Percentiles rank a stretch among this genome's conserved stretches.
Conservation (phyloP, 192 early-diverging fungal genomes). For the Coemansia sp. region DNA sequence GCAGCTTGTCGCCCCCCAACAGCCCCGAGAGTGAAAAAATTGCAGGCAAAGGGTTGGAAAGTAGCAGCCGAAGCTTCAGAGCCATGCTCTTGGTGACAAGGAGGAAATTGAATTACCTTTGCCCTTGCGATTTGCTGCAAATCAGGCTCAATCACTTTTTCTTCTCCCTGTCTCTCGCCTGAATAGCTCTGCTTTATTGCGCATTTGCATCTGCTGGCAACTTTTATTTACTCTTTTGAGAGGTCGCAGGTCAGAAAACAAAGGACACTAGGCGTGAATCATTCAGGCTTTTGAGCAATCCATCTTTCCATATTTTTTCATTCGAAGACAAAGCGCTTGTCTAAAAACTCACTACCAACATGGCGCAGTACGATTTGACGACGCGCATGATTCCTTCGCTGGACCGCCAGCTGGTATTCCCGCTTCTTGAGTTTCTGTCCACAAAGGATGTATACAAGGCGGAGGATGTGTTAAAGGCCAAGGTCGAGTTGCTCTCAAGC, state of each 20-base stretch:
- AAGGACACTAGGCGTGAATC: background rate
- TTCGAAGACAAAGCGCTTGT: conserved; percentile 2
- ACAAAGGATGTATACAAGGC: conserved; percentile 79
- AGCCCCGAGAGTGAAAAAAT: background rate
- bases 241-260: background rate
- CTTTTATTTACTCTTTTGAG: background rate
- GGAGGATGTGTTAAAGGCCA: conserved; percentile 76
- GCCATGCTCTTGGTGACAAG: background rate
- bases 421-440: conserved; percentile 85
- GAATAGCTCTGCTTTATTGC: background rate
- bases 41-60: background rate
- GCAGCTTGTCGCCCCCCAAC: background rate
- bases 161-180: background rate
- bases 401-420: conserved; percentile 92
- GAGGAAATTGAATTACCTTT: background rate
- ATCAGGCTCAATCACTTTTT: background rate
- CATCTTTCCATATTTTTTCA: conserved; percentile 4
- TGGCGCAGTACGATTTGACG: conserved; percentile 76
- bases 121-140: background rate
- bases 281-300: background rate
- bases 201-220: background rate
- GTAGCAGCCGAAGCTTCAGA: background rate
- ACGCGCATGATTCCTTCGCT: conserved; percentile 77
- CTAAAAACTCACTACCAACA: conserved; percentile 12
- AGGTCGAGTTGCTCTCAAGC: conserved; percentile 81